phyloP scores from a whole-genome alignment of 164 flowering plant genomes.

The Nelumbo lutea region DNA sequence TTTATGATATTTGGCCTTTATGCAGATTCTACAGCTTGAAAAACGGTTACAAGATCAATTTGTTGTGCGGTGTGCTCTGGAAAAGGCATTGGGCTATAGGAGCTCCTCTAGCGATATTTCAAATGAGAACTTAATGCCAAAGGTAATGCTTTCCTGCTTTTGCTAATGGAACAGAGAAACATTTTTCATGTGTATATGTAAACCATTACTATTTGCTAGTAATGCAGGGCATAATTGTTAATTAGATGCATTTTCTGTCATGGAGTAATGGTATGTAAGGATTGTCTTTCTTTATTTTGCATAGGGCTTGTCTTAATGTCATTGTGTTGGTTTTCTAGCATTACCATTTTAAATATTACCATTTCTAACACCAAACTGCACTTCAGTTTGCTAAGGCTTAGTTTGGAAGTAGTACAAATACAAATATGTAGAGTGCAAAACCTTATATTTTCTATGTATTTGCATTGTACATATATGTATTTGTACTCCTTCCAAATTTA shows the following conservation, averaged over 20 bases:
- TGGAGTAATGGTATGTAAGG: not conserved
- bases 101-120: constrained; percentile 25
- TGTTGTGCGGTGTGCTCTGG: constrained; percentile 41
- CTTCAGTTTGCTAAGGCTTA: no score
- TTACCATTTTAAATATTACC: no score
- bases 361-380: no score
- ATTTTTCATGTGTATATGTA: not conserved
- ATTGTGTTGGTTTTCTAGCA: not conserved
- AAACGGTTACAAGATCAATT: constrained; percentile 53
- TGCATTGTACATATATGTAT: no score
- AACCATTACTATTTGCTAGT: not conserved
- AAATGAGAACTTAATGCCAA: constrained; percentile 36
- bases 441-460: no score
- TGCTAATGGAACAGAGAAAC: not conserved
- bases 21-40: constrained; percentile 66
- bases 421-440: no score
- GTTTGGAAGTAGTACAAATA: no score
- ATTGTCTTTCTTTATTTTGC: not conserved
- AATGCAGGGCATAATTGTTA: not conserved
- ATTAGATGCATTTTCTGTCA: not conserved
- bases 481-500: no score
- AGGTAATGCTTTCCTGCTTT: constrained; percentile 33
- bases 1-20: not conserved
- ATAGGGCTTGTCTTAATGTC: not conserved
- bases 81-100: constrained; percentile 49